A percentile compares a stretch with the other conserved stretches of the same genome.
These are phyloP conservation scores for Cyberlindnera maritima DNA, from an alignment of 805 yeast genomes.

Conservation along the genomic window DNA sequence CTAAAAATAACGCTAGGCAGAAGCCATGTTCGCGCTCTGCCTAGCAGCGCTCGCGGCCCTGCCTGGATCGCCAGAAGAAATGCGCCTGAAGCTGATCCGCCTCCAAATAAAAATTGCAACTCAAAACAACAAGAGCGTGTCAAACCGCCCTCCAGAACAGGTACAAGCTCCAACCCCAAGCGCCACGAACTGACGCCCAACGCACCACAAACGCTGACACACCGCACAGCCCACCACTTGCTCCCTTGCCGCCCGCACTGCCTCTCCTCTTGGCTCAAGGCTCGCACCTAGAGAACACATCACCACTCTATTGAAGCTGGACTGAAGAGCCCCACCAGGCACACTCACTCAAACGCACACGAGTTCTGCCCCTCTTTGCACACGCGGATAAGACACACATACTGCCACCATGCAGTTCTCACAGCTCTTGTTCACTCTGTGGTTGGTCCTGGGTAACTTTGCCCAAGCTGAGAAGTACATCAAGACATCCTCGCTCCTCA, in stretches of 20 bases:
- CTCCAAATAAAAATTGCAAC: neutral
- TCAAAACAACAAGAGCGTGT: neutral
- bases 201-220: no score
- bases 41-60: neutral
- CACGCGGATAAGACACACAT: neutral
- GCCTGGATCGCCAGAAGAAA: neutral
- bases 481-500: slow-evolving; percentile 67
- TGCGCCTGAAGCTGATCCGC: neutral
- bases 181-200: no score
- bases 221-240: no score
- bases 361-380: no score
- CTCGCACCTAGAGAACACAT: no score
- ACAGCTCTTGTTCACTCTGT: slow-evolving; percentile 7
- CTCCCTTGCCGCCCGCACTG: no score
- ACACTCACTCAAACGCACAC: no score
- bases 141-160: neutral
- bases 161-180: neutral
- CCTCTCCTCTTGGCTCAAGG: no score
- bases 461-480: slow-evolving; percentile 25
- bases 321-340: no score
- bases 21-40: neutral
- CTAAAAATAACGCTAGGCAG: slow-evolving; percentile 7
- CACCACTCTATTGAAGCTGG: no score
- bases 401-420: slow-evolving; percentile 10
- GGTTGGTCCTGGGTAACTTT: slow-evolving; percentile 8